Evolutionary conservation across 2,329 filamentous ascomycete species (phyloP).

Genomic region (Colletotrichum camelliae): DNA sequence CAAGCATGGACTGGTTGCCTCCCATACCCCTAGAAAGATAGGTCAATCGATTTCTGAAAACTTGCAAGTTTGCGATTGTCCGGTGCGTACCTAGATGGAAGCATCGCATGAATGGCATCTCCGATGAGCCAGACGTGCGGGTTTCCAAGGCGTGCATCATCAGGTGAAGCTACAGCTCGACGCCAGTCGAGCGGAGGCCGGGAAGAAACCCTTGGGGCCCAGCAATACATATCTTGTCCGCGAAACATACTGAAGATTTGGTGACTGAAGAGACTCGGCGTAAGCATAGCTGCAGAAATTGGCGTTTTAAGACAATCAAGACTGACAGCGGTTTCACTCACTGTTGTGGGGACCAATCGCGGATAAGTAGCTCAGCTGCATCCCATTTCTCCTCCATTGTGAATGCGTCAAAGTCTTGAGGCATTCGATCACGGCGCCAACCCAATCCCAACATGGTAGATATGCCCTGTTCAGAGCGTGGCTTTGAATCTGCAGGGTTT

Average conservation of each 20-base stretch:
- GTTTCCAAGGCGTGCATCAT: neutral
- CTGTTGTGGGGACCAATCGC: neutral
- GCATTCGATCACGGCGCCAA: neutral
- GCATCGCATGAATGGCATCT: neutral
- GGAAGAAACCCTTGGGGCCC: neutral
- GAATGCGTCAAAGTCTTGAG: neutral
- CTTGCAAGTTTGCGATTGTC: fast-evolving
- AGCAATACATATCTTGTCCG: neutral
- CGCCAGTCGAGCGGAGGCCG: neutral
- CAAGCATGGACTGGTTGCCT: neutral
- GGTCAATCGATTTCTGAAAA: neutral
- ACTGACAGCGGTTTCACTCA: neutral
- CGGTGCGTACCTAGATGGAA: neutral
- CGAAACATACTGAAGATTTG: neutral
- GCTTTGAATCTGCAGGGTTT: neutral
- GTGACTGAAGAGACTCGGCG: neutral
- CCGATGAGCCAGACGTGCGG: neutral
- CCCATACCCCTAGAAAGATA: neutral
- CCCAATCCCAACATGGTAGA: neutral
- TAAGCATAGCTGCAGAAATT: neutral
- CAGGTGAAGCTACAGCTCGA: neutral
- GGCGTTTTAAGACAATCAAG: fast-evolving
- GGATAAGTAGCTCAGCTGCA: neutral
- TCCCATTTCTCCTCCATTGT: neutral
- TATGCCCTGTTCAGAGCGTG: neutral